Conservation (phyloP, 768 basidiomycete genomes). For the Antrodiella citrinella region DNA sequence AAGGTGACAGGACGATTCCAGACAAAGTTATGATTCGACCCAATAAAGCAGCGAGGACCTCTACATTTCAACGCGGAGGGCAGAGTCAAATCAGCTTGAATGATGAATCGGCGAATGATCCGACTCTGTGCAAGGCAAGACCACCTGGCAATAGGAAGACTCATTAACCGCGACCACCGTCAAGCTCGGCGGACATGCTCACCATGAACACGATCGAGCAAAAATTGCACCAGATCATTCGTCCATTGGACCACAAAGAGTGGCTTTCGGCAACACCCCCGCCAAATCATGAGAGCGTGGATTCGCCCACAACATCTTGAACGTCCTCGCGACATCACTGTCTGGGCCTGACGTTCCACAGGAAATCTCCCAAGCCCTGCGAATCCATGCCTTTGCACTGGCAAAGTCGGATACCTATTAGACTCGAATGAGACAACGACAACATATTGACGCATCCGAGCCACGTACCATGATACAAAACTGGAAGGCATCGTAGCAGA, state of each 20-base stretch:
- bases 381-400: conserved; percentile 7
- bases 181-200: too few relatives aligned
- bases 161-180: too few relatives aligned
- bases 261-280: conserved; percentile 12
- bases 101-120: too few relatives aligned
- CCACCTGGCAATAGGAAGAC: too few relatives aligned
- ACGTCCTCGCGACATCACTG: conserved; percentile 20
- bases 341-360: conserved; percentile 15
- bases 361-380: conserved; percentile 1
- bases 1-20: too few relatives aligned
- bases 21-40: too few relatives aligned
- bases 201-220: not conserved
- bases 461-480: conserved; percentile 19
- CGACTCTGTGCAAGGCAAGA: too few relatives aligned
- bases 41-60: too few relatives aligned
- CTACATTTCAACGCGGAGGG: too few relatives aligned
- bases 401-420: conserved; percentile 9
- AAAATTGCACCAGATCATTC: too few relatives aligned
- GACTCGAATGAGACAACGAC: conserved; percentile 6
- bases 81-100: too few relatives aligned
- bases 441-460: not conserved
- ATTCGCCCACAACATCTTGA: conserved; percentile 25
- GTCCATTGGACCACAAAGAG: not conserved
- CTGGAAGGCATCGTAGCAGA: conserved; percentile 25
- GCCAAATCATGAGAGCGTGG: conserved; percentile 19